A percentile compares a stretch with the other conserved stretches of the same genome.
phyloP scores from a whole-genome alignment of 768 basidiomycete species.

The Suillus decipiens region DNA sequence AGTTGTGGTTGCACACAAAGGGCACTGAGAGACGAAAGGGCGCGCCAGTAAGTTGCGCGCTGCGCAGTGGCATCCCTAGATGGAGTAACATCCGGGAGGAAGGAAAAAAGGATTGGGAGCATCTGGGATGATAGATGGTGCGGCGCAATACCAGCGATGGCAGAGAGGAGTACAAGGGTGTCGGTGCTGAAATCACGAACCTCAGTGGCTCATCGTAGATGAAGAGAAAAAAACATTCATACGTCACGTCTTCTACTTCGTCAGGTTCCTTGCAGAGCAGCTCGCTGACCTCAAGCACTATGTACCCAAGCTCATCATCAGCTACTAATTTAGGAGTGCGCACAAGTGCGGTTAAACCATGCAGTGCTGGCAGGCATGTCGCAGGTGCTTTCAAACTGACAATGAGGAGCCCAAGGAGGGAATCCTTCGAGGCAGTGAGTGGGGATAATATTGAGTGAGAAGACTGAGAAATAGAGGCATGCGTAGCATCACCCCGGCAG shows the following conservation, averaged over 20 bases:
- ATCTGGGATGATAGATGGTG: conserved; percentile 70
- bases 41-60: conserved; percentile 66
- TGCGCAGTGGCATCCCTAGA: conserved; percentile 50
- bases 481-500: conserved; percentile 43
- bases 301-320: conserved; percentile 74
- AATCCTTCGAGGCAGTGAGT: conserved; percentile 71
- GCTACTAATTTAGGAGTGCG: conserved; percentile 62
- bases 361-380: conserved; percentile 60
- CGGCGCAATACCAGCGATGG: conserved; percentile 60
- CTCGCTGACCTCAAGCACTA: conserved; percentile 77
- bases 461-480: conserved; percentile 11
- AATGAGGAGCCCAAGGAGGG: conserved; percentile 64
- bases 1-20: conserved; percentile 75
- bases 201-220: background rate
- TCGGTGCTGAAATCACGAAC: conserved; percentile 45
- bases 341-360: conserved; percentile 66
- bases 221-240: conserved; percentile 10
- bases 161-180: conserved; percentile 61
- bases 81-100: conserved; percentile 72
- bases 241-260: conserved; percentile 58
- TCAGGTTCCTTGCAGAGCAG: conserved; percentile 51
- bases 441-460: conserved; percentile 32
- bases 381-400: conserved; percentile 55
- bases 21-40: conserved; percentile 64
- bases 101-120: conserved; percentile 76